Percentiles rank a stretch among this genome's conserved stretches.
These are phyloP conservation scores for Nakazawaea ambrosiae DNA, from an alignment of 805 yeast genomes.

Conservation along the genomic window DNA sequence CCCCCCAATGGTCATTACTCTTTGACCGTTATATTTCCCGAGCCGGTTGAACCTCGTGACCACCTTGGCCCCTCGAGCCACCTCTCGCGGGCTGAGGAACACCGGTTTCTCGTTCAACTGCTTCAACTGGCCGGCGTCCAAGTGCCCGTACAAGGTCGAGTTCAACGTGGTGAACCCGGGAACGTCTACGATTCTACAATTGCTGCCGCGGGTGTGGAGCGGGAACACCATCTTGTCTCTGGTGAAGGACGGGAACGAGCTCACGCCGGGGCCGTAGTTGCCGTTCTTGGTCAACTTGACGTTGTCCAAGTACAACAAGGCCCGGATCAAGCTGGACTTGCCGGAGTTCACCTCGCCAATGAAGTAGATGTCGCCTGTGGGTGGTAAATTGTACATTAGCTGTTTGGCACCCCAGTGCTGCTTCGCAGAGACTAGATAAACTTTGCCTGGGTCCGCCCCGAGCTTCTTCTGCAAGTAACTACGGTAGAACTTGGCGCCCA, in stretches of 20 bases:
- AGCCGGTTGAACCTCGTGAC: constrained; percentile 10
- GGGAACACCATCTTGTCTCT: constrained; percentile 38
- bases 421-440: constrained; percentile 43
- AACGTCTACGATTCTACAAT: constrained; percentile 34
- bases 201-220: constrained; percentile 18
- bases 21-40: constrained; percentile 16
- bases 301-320: constrained; percentile 27
- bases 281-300: constrained; percentile 18
- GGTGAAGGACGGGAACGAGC: constrained; percentile 67
- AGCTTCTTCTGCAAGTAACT: constrained; percentile 23
- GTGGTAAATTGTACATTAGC: constrained; percentile 31
- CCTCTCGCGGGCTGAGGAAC: constrained; percentile 5
- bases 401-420: constrained; percentile 43
- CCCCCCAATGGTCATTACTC: constrained; percentile 47
- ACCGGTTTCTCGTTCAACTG: constrained; percentile 6
- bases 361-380: constrained; percentile 34
- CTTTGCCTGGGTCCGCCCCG: constrained; percentile 24
- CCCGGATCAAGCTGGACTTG: constrained; percentile 52
- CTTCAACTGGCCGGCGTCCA: constrained; percentile 14
- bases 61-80: constrained; percentile 12
- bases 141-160: constrained; percentile 24
- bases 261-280: constrained; percentile 36
- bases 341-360: constrained; percentile 69
- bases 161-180: constrained; percentile 34
- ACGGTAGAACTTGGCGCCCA: constrained; percentile 23